Base-by-base conservation (phyloP, 2,329 filamentous ascomycete genomes). In the Cercospora beticola region DNA sequence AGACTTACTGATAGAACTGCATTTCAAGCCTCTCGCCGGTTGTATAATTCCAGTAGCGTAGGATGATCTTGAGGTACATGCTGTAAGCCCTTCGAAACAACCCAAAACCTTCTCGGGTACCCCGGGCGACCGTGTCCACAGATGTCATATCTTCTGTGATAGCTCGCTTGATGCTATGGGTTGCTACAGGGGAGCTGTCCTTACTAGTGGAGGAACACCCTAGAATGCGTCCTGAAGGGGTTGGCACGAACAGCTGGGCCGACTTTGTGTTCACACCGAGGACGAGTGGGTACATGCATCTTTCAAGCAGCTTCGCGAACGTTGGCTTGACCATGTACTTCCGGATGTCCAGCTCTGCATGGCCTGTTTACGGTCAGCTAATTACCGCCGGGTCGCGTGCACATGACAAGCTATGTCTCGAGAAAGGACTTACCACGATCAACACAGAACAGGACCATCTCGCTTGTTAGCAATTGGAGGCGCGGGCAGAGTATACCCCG, bases 71-170 rank as follows among this genome's bases (percentile, higher is more conserved):
- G 40, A 66, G 57, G 21, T 40, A 66, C 30, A 56, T 40, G 18
- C 33, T 31, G 57, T 66, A 28, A 43, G 60, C 58, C 18, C 21
- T 23, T n/a, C 12, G 12, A 28, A 66, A 66, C 9, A 26, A 2
- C n/a, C 36, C 5, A 6, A 31, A 21, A 4, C 64, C 64, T 30
- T 66, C 64, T 18, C 14, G 5, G 16, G 21, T 46, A 31, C 40
- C 33, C n/a, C 43, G n/a, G 7, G 62, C 49, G 33, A 64, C 43
- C 26, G 56, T 33, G 14, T 9, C 8, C 62, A 59, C 62, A 26
- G 21, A 40, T 31, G 23, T 64, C 62, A 64, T 64, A 64, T 65
- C 62, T 46, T 54, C 30, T 23, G 54, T 65, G 33, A 65, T 49
- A 6, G 54, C 62, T 46, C 26, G 62, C 62, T 57, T 58, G 30